Evolutionary conservation across 352 stramenopile genomes (phyloP).

Genomic region (Phytophthora tentaculata): DNA sequence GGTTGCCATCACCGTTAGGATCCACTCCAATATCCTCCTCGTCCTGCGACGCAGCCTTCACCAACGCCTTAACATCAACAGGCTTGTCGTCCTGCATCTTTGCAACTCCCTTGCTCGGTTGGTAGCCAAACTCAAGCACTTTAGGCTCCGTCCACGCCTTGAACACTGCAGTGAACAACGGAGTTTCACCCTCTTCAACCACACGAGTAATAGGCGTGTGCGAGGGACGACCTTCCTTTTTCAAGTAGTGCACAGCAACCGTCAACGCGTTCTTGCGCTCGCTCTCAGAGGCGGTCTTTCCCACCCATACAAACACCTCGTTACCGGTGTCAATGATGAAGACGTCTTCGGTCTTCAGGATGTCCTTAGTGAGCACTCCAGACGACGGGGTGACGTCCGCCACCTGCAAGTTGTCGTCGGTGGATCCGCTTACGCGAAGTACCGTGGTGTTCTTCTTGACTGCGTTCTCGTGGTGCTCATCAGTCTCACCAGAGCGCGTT

Average conservation of each 20-base stretch:
- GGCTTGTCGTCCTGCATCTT: constrained; percentile 51
- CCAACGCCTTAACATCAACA: constrained; percentile 66
- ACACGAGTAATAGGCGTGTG: constrained; percentile 87
- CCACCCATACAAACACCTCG: constrained; percentile 93
- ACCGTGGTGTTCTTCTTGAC: constrained; percentile 74
- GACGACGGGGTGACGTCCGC: constrained; percentile 68
- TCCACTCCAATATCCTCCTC: constrained; percentile 84
- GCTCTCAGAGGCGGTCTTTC: constrained; percentile 74
- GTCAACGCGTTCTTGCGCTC: constrained; percentile 91
- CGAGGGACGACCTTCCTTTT: constrained; percentile 52
- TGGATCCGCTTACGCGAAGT: constrained; percentile 79
- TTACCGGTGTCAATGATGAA: constrained; percentile 92
- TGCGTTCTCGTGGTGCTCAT: constrained; percentile 69
- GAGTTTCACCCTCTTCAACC: constrained; percentile 81
- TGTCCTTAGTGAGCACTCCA: constrained; percentile 76
- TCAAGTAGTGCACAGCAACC: constrained; percentile 88
- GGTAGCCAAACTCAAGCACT: constrained; percentile 68
- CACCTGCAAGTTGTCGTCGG: constrained; percentile 55
- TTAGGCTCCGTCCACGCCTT: constrained; percentile 77
- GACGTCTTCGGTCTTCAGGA: constrained; percentile 90
- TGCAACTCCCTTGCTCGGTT: constrained; percentile 54
- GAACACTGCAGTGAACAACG: constrained; percentile 89
- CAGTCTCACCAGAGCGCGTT: constrained; percentile 58
- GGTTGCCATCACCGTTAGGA: constrained; percentile 68
- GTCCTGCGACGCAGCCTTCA: constrained; percentile 43